A percentile compares a stretch with the other conserved stretches of the same genome.
These are phyloP conservation scores for Syzygium oleosum DNA, from an alignment of 345 rosid genomes.

Conservation along the genomic window DNA sequence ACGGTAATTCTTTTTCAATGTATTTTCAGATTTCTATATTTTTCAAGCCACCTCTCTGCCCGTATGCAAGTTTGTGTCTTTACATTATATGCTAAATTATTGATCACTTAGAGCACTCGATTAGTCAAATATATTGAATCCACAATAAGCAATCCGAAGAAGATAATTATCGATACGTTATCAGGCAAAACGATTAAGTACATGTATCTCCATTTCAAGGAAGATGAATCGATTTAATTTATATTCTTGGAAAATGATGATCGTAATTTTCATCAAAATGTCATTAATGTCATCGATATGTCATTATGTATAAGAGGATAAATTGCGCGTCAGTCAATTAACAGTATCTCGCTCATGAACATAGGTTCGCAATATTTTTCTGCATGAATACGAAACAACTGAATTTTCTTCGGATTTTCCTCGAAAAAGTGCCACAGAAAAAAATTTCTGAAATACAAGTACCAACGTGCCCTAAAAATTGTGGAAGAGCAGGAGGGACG, in stretches of 20 bases:
- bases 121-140: neutral
- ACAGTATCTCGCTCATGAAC: neutral
- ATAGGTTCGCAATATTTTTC: neutral
- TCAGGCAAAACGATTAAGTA: neutral
- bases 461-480: neutral
- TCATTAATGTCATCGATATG: neutral
- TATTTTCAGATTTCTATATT: neutral
- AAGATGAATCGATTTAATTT: neutral
- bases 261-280: neutral
- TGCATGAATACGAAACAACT: neutral
- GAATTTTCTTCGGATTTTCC: neutral
- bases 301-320: neutral
- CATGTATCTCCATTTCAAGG: neutral
- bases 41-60: neutral
- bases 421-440: neutral
- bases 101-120: neutral
- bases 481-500: neutral
- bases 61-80: neutral
- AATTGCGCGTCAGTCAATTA: neutral
- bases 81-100: neutral
- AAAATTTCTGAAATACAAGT: neutral
- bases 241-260: neutral
- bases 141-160: neutral
- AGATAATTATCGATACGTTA: neutral
- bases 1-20: neutral